Conservation (phyloP, 1,284 basidiomycete species). For the Salmacisia buchloeana region DNA sequence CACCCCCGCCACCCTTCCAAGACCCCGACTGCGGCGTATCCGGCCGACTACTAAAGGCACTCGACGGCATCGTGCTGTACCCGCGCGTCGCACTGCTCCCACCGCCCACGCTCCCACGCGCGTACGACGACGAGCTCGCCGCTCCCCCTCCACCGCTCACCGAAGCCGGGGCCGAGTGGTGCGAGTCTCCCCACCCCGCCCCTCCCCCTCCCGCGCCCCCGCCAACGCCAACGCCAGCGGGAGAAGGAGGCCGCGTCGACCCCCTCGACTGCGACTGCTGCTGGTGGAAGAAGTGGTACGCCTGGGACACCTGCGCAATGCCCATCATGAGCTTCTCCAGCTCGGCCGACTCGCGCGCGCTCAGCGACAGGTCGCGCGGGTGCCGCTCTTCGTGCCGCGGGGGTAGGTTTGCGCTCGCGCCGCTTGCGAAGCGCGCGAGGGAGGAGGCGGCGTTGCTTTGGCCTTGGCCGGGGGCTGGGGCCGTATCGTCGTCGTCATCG, state of each 20-base stretch:
- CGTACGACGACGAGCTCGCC: not conserved
- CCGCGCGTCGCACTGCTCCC: too few species aligned
- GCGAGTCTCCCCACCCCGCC: not conserved
- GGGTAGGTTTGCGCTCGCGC: too few species aligned
- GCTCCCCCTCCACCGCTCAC: not conserved
- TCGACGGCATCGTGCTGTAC: conserved; percentile 3
- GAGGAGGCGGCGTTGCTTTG: conserved; percentile 2
- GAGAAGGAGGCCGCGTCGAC: not conserved
- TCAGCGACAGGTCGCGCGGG: conserved; percentile 29
- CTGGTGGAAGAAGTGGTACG: conserved; percentile 16
- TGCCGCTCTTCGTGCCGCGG: too few species aligned
- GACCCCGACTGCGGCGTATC: not conserved
- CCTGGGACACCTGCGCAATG: conserved; percentile 39
- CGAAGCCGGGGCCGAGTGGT: not conserved
- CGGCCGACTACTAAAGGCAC: conserved; percentile 2
- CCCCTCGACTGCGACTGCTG: not conserved
- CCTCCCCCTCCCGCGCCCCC: not conserved
- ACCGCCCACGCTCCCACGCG: not conserved
- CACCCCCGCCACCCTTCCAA: not conserved
- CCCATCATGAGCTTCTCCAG: conserved; percentile 36
- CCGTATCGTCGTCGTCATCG: not conserved
- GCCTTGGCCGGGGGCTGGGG: too few species aligned
- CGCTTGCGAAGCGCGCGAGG: too few species aligned
- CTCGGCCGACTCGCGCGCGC: conserved; percentile 38
- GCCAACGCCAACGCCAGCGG: too few species aligned